Base-by-base conservation (phyloP, 2,329 filamentous ascomycete species). In the Cladophialophora yegresii region DNA sequence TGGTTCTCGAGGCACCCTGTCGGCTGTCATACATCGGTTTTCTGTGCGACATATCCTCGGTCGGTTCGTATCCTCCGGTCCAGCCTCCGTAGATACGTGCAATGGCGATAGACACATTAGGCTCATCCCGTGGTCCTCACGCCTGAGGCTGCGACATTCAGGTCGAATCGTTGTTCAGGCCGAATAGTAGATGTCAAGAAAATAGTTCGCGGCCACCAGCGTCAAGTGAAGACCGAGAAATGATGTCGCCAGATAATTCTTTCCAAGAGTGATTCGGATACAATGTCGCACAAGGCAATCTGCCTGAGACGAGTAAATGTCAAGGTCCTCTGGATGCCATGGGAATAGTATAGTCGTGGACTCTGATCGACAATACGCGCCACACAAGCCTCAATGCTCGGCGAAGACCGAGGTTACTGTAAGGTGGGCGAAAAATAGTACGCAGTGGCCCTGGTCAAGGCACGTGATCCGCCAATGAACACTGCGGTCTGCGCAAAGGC, bases 31-130 rank as follows among this genome's bases (percentile, higher is more conserved):
- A 58, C 40, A 53, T 54, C 53, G 47, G 61, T 59, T 51, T 62
- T 64, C 62, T 68, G 66, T 68, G 54, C 43, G 66, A 68, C 66
- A 68, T 68, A 32, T 43, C 36, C 36, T 43, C 36, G 16, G 36
- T n/a, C 16, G 36, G 5, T 43, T 43, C 13, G 36, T 43, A 43
- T n/a, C 36, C 36, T 43, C 36, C 36, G 36, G n/a, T 43, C 36
- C 36, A 43, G 36, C 36, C 36, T 43, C 59, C 66, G 63, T 57
- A 43, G 28, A 45, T 62, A 51, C 54, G 47, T 56, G 28, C 47
- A 43, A 50, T 54, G 16, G 22, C 55, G 33, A 54, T 12, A 12
- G 33, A 58, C 50, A 58, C 33, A 10, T 59, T 59, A 45, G 36
- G 55, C 43, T 57, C 66, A 68, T 68, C 50, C 58, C 64, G 66